Evolutionary conservation across 495 filamentous ascomycete species (phyloP), one percentile per base, ranked within the genome.

Genomic region (Melanomma pulvis-pyrius): DNA sequence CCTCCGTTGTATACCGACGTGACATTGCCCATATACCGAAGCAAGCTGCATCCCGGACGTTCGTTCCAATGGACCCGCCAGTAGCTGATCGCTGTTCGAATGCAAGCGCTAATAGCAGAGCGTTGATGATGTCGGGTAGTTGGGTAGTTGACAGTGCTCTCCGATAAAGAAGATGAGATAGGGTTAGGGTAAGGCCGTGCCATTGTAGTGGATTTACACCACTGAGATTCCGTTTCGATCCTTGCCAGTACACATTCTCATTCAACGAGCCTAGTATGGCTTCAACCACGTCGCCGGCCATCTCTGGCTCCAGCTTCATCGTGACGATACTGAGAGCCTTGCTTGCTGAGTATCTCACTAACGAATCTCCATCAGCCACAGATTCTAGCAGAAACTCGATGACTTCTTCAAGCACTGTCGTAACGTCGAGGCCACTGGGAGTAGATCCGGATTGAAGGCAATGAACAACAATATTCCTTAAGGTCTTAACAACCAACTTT

Each of bases 1-100:
- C 92, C 0, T 79, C 68, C 0, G 93, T 97, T 0, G 84, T 88
- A 67, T 98, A 99, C 51, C 92, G 87, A 62, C 94, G 83, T 47
- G 92, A 92, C 12, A 98, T 76, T 0, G 92, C 87, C 94, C 94
- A 99, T 28, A 96, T 88, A 29, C 94, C 94, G 72, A 97, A 97
- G 74, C 91, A 96, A 1, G 94, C 91, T 4, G 96, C 96, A 79
- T 99, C 94, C 57, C 94, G 84, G n/a, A 98, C 96, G 70, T 93
- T 97, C 0, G 89, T 87, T 9, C 96, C 96, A n/a, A 92, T 79
- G 3, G 92, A 91, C 11, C 81, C 84, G 9, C 96, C 96, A 19
- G 89, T 90, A 0, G 90, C 79, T 28, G 87, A 89, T 48, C 92
- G 83, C 72, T 93, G 90, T 74, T 97, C 92, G 68, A 97, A 99